phyloP scores from a whole-genome alignment of 495 filamentous ascomycete genomes.

The Aspergillus hancockii region DNA sequence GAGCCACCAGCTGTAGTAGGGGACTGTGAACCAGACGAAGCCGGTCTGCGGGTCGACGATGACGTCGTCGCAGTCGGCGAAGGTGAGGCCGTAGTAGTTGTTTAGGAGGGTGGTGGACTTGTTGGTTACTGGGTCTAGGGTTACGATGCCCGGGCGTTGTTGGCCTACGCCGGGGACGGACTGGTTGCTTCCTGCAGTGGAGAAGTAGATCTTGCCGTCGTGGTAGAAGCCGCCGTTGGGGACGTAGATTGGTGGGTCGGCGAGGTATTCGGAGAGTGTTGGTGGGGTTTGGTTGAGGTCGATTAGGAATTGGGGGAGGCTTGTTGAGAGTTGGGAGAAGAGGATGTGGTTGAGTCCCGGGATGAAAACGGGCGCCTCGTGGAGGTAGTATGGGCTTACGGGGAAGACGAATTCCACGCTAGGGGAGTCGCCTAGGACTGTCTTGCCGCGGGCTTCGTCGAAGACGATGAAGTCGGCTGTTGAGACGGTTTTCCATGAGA shows the following conservation, averaged over 20 bases:
- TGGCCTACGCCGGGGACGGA: neutral
- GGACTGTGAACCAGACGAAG: neutral
- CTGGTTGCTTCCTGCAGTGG: neutral
- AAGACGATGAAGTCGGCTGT: neutral
- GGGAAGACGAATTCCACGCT: neutral
- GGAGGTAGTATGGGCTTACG: neutral
- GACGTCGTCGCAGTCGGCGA: neutral
- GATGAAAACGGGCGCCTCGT: neutral
- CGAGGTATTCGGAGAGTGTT: neutral
- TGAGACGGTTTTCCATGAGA: neutral
- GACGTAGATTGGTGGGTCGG: neutral
- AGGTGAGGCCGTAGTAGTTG: constrained; percentile 1
- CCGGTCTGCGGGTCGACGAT: neutral
- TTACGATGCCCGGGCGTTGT: neutral
- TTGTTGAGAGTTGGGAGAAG: neutral
- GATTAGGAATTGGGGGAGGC: neutral
- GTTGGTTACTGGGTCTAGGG: neutral
- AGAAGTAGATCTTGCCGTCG: neutral
- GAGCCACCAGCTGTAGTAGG: neutral
- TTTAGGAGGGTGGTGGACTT: neutral
- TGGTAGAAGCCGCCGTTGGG: constrained; percentile 1
- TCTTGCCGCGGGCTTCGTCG: neutral
- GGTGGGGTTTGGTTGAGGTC: neutral
- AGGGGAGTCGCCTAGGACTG: neutral
- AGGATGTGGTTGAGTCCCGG: neutral